These are phyloP conservation scores for Friedmanniomyces simplex DNA, from an alignment of 495 filamentous ascomycete genomes.

Conservation along the genomic window DNA sequence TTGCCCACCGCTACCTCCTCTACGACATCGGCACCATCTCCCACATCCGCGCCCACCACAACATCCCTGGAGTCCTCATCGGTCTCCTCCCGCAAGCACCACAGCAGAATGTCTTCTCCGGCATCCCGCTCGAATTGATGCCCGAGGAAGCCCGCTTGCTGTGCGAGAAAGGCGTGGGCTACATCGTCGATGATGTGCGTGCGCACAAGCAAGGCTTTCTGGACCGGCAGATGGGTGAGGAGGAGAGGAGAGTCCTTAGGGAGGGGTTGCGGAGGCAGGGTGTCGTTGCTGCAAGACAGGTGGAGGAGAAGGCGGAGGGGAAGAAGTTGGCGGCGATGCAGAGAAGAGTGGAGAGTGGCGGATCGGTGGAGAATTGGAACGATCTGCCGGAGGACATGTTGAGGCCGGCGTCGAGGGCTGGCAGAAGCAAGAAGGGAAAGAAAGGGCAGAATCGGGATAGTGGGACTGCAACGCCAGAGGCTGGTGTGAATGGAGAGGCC, in stretches of 20 bases:
- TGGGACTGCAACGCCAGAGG: neutral
- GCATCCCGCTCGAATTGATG: slow-evolving; percentile 79
- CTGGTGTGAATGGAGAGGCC: no score
- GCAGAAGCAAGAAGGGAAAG: slow-evolving; percentile 5
- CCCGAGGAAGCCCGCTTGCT: slow-evolving; percentile 80
- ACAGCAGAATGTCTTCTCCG: slow-evolving; percentile 89
- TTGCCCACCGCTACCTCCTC: slow-evolving; percentile 73
- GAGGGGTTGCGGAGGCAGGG: slow-evolving; percentile 32
- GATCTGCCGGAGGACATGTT: slow-evolving; percentile 22
- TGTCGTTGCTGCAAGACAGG: slow-evolving; percentile 26
- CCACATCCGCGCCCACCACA: slow-evolving; percentile 66
- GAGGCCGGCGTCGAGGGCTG: neutral
- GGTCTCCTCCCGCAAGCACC: slow-evolving; percentile 84
- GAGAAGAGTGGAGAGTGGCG: slow-evolving; percentile 10
- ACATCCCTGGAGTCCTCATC: slow-evolving; percentile 78
- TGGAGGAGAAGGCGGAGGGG: slow-evolving; percentile 20
- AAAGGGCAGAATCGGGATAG: neutral
- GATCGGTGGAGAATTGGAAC: slow-evolving; percentile 14
- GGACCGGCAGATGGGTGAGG: slow-evolving; percentile 38
- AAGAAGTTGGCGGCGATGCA: slow-evolving; percentile 18
- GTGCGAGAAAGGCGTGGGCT: slow-evolving; percentile 67
- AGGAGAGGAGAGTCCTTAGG: slow-evolving; percentile 37
- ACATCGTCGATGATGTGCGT: slow-evolving; percentile 64
- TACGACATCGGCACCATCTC: slow-evolving; percentile 75
- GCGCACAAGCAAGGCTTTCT: slow-evolving; percentile 53